Evolutionary conservation across 441 rosid genomes (phyloP).

Genomic region (Pelargonium cotyledonis): DNA sequence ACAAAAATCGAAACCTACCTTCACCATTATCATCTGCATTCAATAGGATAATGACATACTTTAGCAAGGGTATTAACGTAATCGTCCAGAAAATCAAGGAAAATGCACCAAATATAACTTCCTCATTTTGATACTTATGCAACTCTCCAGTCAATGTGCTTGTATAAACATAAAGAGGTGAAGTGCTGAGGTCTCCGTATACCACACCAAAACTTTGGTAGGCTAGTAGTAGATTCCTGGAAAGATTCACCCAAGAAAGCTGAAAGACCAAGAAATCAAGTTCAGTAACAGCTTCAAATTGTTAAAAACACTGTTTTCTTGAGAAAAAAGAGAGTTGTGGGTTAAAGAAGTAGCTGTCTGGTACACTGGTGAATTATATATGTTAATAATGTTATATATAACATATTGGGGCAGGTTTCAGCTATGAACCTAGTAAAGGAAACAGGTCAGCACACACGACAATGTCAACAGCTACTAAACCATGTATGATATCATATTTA

Average conservation of each 20-base stretch:
- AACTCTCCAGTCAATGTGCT: not conserved
- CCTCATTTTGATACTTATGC: constrained; percentile 3
- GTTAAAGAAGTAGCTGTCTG: not conserved
- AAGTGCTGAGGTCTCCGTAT: constrained; percentile 5
- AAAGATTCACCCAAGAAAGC: not conserved
- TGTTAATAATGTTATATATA: not conserved
- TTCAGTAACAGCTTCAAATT: not conserved
- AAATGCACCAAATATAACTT: constrained; percentile 7
- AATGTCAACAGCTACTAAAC: constrained; percentile 1
- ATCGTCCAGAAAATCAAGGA: constrained; percentile 7
- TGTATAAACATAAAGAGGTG: not conserved
- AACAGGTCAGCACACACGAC: not conserved
- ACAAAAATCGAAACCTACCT: not conserved
- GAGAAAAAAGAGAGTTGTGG: not conserved
- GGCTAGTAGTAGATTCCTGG: constrained; percentile 5
- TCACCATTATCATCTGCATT: not conserved
- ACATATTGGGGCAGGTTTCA: not conserved
- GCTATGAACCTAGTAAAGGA: not conserved
- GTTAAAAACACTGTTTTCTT: not conserved
- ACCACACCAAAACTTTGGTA: constrained; percentile 6
- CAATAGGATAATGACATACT: constrained; percentile 1
- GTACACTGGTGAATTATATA: not conserved
- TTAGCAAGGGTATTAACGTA: not conserved
- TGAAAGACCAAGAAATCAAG: not conserved
- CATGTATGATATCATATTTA: not conserved